A percentile compares a stretch with the other conserved stretches of the same genome.
Evolutionary conservation across 1,284 basidiomycete genomes (phyloP).

Genomic region (Ceratobasidium papillatum): DNA sequence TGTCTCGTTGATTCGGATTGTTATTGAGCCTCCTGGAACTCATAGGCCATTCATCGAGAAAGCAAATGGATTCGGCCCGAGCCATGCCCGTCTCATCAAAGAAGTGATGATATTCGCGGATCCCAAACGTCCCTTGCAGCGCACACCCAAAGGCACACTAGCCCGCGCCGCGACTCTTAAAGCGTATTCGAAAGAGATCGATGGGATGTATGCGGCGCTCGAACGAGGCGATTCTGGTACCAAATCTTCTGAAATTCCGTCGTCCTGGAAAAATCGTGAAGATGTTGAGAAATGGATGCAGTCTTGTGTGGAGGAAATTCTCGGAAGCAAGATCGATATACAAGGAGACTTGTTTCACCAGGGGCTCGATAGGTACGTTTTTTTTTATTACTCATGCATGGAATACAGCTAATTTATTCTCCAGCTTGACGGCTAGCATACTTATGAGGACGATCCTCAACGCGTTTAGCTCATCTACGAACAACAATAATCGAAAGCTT

Average conservation of each 20-base stretch:
- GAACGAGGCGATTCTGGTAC: neutral
- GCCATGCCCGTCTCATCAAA: conserved; percentile 56
- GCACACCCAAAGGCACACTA: conserved; percentile 42
- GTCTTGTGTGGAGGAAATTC: neutral
- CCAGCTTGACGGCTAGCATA: conserved; percentile 12
- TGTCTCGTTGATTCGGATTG: conserved; percentile 43
- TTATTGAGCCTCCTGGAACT: conserved; percentile 46
- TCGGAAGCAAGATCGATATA: neutral
- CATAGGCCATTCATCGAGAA: conserved; percentile 54
- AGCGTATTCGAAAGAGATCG: conserved; percentile 43
- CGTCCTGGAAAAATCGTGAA: neutral
- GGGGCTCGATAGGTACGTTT: conserved; percentile 29
- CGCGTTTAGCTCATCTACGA: neutral
- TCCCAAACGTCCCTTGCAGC: neutral
- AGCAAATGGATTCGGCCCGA: conserved; percentile 55
- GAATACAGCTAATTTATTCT: neutral
- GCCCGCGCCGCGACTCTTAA: conserved; percentile 33
- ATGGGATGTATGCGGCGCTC: conserved; percentile 41
- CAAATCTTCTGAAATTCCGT: neutral
- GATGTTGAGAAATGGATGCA: conserved; percentile 1
- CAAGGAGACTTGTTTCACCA: conserved; percentile 21
- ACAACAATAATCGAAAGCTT: neutral
- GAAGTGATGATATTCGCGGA: conserved; percentile 43
- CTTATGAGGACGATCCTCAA: neutral
- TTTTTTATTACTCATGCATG: neutral